Evolutionary conservation across 768 basidiomycete species (phyloP).

Genomic region (Dioszegia crocea): DNA sequence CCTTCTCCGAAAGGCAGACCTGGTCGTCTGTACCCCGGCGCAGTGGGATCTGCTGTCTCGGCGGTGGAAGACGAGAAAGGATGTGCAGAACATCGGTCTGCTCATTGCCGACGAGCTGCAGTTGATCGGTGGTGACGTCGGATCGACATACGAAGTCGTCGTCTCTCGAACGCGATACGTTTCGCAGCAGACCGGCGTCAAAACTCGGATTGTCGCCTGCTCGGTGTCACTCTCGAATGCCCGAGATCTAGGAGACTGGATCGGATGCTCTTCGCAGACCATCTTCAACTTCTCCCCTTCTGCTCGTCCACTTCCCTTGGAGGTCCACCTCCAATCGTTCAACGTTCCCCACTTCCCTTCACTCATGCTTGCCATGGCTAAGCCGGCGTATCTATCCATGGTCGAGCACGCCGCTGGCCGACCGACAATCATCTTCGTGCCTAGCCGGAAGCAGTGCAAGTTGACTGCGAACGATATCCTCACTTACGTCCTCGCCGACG

Average conservation of each 20-base stretch:
- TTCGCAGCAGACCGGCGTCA: slow-evolving; percentile 83
- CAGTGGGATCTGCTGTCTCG: slow-evolving; percentile 95
- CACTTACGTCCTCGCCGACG: slow-evolving; percentile 80
- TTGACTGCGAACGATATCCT: slow-evolving; percentile 87
- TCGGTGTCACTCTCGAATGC: slow-evolving; percentile 94
- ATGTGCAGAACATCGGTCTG: slow-evolving; percentile 86
- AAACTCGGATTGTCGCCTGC: slow-evolving; percentile 90
- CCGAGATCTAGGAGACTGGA: slow-evolving; percentile 94
- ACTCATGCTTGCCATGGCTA: slow-evolving; percentile 98
- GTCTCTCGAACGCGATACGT: slow-evolving; percentile 96
- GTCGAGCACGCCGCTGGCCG: slow-evolving; percentile 77
- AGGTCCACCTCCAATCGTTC: slow-evolving; percentile 94
- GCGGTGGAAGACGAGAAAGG: slow-evolving; percentile 93
- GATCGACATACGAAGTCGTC: slow-evolving; percentile 93
- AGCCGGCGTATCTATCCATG: slow-evolving; percentile 91
- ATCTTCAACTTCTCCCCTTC: slow-evolving; percentile 98
- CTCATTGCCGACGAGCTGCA: slow-evolving; percentile 95
- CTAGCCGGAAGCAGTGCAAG: slow-evolving; percentile 88
- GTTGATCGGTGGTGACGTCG: slow-evolving; percentile 87
- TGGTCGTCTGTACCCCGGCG: slow-evolving; percentile 87
- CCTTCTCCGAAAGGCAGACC: slow-evolving; percentile 81
- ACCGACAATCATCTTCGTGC: slow-evolving; percentile 88
- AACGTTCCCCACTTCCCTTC: slow-evolving; percentile 96
- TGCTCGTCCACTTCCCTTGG: slow-evolving; percentile 95
- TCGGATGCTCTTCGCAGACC: slow-evolving; percentile 85